Base-by-base conservation (phyloP, 352 stramenopile genomes). In the Phytophthora tentaculata region DNA sequence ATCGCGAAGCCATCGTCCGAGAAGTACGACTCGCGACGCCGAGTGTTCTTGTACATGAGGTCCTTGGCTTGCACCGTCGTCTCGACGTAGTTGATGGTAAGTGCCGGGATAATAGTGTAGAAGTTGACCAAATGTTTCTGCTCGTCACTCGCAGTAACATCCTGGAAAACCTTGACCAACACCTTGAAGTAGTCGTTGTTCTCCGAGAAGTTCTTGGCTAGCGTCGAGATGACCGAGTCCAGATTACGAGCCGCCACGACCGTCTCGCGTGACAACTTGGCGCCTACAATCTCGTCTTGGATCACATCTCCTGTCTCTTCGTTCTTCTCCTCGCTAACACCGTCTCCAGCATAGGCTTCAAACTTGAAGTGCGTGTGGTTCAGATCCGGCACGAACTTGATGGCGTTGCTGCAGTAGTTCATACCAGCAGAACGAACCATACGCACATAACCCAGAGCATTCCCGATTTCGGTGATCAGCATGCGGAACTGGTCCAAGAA, bases 1-100 rank as follows among this genome's bases (percentile, higher is more conserved):
- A 98, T 94, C 29, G 95, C 92, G 77, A 98, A 98, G 5, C 96
- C 96, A 71, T 99, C 96, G 76, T 99, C 95, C 12, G 91, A 94
- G 64, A 98, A 99, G 70, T 98, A 99, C 41, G 94, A 97, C 75
- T 98, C 94, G 22, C 88, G 86, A n/a, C 85, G 83, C 7, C 89
- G 84, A 22, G 92, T 97, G 69, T 97, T 97, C 82, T 98, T 98
- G 77, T 98, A 97, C 92, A 98, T 98, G 47, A 97, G 83, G 69
- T 98, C 96, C 74, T 98, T 98, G 12, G 87, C 88, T 70, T 96
- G 88, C 26, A 96, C 88, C 29, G 86, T 93, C 19, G 86, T 95
- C 67, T 96, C 89, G 47, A 96, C 85, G 57, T 96, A 97, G 69
- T 96, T 95, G 69, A 97, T 93, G 16, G 86, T 96, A 48, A 97